Conservation (phyloP, 2,329 filamentous ascomycete genomes). For the Ceratocystis huliohia region DNA sequence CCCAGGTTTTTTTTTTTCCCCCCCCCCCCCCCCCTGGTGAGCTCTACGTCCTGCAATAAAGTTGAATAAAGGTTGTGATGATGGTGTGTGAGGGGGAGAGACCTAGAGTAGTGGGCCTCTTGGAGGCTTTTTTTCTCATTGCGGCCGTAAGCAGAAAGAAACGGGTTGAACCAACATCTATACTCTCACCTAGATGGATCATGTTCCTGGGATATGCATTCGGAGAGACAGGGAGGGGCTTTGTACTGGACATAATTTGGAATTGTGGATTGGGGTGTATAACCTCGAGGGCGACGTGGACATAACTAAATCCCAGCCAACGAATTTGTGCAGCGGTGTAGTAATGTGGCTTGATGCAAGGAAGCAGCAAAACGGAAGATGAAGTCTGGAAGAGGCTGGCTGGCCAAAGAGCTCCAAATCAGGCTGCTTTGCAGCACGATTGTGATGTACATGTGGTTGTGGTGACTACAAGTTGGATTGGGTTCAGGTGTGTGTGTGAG, state of each 20-base stretch:
- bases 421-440: no score
- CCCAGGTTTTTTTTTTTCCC: no score
- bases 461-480: no score
- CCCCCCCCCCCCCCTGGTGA: background rate
- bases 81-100: background rate
- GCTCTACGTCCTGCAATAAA: slow-evolving; percentile 1
- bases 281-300: no score
- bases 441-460: no score
- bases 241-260: background rate
- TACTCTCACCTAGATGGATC: slow-evolving; percentile 1
- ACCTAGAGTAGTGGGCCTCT: background rate
- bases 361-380: no score
- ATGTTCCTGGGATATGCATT: slow-evolving; percentile 3
- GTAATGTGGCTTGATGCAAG: no score
- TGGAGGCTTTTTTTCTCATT: background rate
- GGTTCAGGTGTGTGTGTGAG: no score
- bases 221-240: background rate
- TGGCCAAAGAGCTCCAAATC: no score
- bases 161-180: background rate
- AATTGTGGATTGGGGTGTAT: background rate
- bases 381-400: no score
- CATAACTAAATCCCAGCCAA: no score
- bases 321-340: no score
- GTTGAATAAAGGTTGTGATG: background rate
- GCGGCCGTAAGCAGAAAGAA: background rate